Evolutionary conservation across 495 filamentous ascomycete genomes (phyloP).

Genomic region (Penicillium longicatenatum): DNA sequence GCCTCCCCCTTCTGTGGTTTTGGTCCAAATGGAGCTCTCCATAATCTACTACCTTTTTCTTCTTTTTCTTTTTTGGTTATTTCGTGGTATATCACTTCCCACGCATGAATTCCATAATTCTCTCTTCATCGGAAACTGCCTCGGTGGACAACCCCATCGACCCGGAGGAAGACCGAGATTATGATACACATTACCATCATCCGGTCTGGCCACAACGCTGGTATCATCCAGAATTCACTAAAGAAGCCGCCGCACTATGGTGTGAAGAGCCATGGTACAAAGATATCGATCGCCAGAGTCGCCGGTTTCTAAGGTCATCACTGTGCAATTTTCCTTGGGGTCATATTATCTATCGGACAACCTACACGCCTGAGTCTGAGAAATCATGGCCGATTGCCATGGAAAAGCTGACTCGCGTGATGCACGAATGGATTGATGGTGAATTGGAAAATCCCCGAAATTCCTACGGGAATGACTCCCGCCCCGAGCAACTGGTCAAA

Average conservation of each 20-base stretch:
- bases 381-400: background rate
- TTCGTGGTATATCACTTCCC: background rate
- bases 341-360: background rate
- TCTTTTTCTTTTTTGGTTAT: background rate
- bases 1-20: too few relatives aligned
- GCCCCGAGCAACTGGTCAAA: constrained; percentile 3
- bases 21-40: background rate
- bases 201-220: background rate
- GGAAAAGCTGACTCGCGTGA: background rate
- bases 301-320: background rate
- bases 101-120: background rate
- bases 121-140: background rate
- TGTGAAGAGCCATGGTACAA: background rate
- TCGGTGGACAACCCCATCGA: background rate
- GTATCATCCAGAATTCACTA: background rate
- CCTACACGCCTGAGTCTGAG: background rate
- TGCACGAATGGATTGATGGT: background rate
- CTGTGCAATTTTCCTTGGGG: background rate
- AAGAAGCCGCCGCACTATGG: background rate
- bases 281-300: background rate
- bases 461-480: background rate
- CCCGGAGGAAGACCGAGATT: background rate
- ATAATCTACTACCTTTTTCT: background rate
- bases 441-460: background rate
- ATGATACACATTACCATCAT: background rate